Evolutionary conservation across 2,329 filamentous ascomycete species (phyloP).

Genomic region (Dothiorella sarmentorum): DNA sequence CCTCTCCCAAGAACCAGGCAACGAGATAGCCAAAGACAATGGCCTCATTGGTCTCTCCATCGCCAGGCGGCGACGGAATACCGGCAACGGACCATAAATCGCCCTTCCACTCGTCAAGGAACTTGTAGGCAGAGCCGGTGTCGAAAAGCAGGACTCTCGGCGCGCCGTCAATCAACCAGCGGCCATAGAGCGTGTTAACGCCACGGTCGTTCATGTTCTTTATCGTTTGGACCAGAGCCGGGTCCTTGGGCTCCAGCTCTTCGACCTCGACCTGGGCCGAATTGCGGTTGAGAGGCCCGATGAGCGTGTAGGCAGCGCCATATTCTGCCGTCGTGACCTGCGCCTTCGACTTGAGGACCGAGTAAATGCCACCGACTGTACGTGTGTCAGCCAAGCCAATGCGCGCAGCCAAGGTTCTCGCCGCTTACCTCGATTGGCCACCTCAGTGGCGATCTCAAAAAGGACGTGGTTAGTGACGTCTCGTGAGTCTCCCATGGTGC

Average conservation of each 20-base stretch:
- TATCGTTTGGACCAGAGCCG: slow-evolving; percentile 77
- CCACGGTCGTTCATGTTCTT: slow-evolving; percentile 90
- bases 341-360: slow-evolving; percentile 97
- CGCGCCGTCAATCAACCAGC: slow-evolving; percentile 96
- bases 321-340: slow-evolving; percentile 97
- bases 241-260: slow-evolving; percentile 78
- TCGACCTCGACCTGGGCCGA: slow-evolving; percentile 99
- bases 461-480: slow-evolving; percentile 95
- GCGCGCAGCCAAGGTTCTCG: not conserved
- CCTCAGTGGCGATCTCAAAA: slow-evolving; percentile 95
- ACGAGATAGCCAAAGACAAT: slow-evolving; percentile 97
- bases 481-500: slow-evolving; percentile 28
- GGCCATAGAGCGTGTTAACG: slow-evolving; percentile 84
- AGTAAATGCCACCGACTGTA: slow-evolving; percentile 95
- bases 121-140: slow-evolving; percentile 87
- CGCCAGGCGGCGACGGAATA: slow-evolving; percentile 87
- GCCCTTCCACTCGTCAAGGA: slow-evolving; percentile 92
- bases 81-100: slow-evolving; percentile 91
- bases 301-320: slow-evolving; percentile 93
- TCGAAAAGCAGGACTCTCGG: slow-evolving; percentile 92
- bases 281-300: slow-evolving; percentile 87
- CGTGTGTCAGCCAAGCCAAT: slow-evolving; percentile 24
- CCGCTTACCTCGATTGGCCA: slow-evolving; percentile 82
- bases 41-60: slow-evolving; percentile 94
- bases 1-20: slow-evolving; percentile 97